A percentile compares a stretch with the other conserved stretches of the same genome.
Conservation (phyloP, 805 yeast genomes). For the Candida khao-thaluensis region DNA sequence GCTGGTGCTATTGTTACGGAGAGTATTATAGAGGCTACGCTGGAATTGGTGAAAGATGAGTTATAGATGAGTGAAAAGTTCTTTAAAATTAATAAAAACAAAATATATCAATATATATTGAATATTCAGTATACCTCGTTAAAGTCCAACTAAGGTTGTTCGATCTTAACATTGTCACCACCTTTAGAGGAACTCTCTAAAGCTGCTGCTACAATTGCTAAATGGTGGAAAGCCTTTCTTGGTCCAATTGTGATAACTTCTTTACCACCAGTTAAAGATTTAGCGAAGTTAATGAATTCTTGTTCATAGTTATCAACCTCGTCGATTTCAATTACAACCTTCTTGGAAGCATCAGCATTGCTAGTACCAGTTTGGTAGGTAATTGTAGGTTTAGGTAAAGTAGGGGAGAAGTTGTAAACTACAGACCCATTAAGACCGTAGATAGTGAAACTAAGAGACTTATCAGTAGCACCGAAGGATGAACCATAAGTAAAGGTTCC, state of each 20-base stretch:
- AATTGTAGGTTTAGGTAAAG: conserved; percentile 36
- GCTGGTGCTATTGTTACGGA: no score
- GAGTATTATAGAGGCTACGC: conserved; percentile 9
- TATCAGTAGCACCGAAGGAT: conserved; percentile 79
- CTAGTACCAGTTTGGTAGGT: conserved; percentile 33
- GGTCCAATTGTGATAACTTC: conserved; percentile 59
- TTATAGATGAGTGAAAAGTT: conserved; percentile 1
- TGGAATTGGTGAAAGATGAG: conserved; percentile 9
- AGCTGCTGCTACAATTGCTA: conserved; percentile 86
- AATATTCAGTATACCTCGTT: no score
- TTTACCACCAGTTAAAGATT: conserved; percentile 70
- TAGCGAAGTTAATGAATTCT: conserved; percentile 51
- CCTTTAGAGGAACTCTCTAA: conserved; percentile 61
- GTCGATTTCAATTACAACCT: conserved; percentile 39
- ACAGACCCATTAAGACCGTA: conserved; percentile 81
- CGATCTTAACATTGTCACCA: conserved; percentile 52
- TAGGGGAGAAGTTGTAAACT: conserved; percentile 62
- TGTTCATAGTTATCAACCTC: conserved; percentile 43
- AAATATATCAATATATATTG: background rate
- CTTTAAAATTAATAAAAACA: background rate
- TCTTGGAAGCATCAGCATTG: conserved; percentile 51
- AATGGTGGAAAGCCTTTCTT: conserved; percentile 83
- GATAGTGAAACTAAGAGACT: conserved; percentile 63
- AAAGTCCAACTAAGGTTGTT: conserved; percentile 19
- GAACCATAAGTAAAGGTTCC: conserved; percentile 90